These are phyloP conservation scores for Lyophyllum atratum DNA, from an alignment of 768 basidiomycete genomes.

Conservation along the genomic window DNA sequence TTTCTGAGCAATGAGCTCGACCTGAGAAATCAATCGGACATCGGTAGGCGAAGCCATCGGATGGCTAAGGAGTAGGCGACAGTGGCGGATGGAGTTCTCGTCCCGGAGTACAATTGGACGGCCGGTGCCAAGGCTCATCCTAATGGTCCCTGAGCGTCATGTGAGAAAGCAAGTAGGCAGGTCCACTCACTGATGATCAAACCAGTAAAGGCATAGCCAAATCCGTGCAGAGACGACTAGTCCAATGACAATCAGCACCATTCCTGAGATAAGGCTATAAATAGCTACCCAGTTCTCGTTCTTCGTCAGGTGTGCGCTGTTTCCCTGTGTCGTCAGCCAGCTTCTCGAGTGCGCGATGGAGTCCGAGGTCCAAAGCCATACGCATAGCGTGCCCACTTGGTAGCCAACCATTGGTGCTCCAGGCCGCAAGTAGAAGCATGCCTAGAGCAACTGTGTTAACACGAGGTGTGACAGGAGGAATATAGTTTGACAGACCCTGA, in stretches of 20 bases:
- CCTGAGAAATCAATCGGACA: slow-evolving; percentile 81
- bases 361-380: slow-evolving; percentile 92
- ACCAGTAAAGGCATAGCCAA: slow-evolving; percentile 95
- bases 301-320: slow-evolving; percentile 75
- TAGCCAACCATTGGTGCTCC: slow-evolving; percentile 94
- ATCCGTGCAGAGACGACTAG: slow-evolving; percentile 91
- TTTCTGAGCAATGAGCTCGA: slow-evolving; percentile 90
- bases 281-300: slow-evolving; percentile 76
- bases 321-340: slow-evolving; percentile 76
- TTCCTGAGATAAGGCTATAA: slow-evolving; percentile 6
- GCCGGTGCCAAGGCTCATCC: slow-evolving; percentile 91
- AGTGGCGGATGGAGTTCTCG: slow-evolving; percentile 84
- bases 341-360: slow-evolving; percentile 91
- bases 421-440: slow-evolving; percentile 89
- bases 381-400: slow-evolving; percentile 95
- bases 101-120: slow-evolving; percentile 89
- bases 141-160: slow-evolving; percentile 27
- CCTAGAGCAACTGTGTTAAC: slow-evolving; percentile 44
- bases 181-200: slow-evolving; percentile 83
- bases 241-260: slow-evolving; percentile 8
- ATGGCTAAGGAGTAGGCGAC: slow-evolving; percentile 78
- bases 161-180: slow-evolving; percentile 1
- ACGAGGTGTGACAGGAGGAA: slow-evolving; percentile 14
- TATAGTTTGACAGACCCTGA: slow-evolving; percentile 57
- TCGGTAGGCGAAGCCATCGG: slow-evolving; percentile 91